Conservation (phyloP, 2,329 filamentous ascomycete species). For the Cercospora janseana region DNA sequence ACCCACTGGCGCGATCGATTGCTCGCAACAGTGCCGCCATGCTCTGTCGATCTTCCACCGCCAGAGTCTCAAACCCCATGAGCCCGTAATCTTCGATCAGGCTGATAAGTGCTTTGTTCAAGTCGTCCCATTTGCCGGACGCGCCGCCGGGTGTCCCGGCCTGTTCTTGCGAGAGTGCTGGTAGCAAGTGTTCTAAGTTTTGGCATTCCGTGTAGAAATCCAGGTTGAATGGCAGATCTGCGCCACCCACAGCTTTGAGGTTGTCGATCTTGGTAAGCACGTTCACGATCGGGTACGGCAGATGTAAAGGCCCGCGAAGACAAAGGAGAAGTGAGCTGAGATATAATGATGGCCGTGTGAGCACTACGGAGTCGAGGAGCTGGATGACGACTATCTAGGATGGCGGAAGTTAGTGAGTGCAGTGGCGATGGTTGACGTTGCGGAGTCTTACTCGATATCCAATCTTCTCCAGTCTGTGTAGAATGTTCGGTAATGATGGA, state of each 20-base stretch:
- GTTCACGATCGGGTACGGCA: conserved; percentile 94
- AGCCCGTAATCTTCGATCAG: conserved; percentile 87
- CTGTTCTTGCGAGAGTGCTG: conserved; percentile 75
- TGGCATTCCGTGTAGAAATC: conserved; percentile 98
- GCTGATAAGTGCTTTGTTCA: conserved; percentile 83
- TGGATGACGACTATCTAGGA: conserved; percentile 84
- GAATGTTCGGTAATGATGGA: conserved; percentile 84
- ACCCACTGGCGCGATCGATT: conserved; percentile 88
- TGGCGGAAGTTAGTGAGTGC: conserved; percentile 39
- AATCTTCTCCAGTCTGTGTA: conserved; percentile 83
- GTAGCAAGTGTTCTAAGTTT: conserved; percentile 80
- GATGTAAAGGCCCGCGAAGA: conserved; percentile 93
- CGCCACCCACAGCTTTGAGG: conserved; percentile 66
- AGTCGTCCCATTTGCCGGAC: conserved; percentile 67
- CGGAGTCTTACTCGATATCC: conserved; percentile 77
- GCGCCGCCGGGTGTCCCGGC: conserved; percentile 40
- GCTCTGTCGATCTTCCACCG: conserved; percentile 93
- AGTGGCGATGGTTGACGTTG: not conserved
- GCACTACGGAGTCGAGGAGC: conserved; percentile 88
- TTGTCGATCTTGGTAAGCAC: conserved; percentile 98
- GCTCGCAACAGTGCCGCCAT: conserved; percentile 90
- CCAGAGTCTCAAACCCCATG: conserved; percentile 87
- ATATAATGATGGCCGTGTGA: conserved; percentile 91
- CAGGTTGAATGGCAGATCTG: conserved; percentile 86
- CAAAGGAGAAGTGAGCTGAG: conserved; percentile 91